A percentile compares a stretch with the other conserved stretches of the same genome.
Conservation (phyloP, 2,329 filamentous ascomycete genomes). For the Diaporthe vexans region DNA sequence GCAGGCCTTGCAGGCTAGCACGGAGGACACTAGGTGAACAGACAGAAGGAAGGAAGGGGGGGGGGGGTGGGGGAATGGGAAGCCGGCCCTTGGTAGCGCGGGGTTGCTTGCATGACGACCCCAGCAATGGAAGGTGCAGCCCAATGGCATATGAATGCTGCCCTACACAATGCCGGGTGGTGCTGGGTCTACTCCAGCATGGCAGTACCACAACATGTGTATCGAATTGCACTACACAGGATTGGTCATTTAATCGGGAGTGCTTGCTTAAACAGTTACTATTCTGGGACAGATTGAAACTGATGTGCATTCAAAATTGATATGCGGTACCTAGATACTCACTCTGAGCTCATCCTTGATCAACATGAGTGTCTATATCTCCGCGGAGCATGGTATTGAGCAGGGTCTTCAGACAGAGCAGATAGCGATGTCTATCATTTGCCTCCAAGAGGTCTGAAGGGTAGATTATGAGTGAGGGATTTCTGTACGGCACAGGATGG, state of each 20-base stretch:
- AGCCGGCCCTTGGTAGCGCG: conserved; percentile 6
- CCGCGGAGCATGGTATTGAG: background rate
- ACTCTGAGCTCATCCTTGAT: background rate
- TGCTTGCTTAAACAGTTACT: conserved; percentile 1
- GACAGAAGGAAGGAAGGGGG: background rate
- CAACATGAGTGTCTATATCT: background rate
- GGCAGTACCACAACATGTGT: background rate
- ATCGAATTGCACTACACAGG: conserved; percentile 22
- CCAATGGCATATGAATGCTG: conserved; percentile 30
- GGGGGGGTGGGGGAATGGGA: background rate
- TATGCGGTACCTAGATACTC: background rate
- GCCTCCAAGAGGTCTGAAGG: no score
- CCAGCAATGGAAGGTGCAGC: conserved; percentile 20
- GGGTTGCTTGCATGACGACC: conserved; percentile 32
- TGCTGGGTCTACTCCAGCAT: background rate
- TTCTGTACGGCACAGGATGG: background rate
- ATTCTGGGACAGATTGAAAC: conserved; percentile 18
- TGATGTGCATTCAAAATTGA: background rate
- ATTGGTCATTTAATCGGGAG: conserved; percentile 14
- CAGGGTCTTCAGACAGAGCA: background rate
- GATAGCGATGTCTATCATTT: background rate
- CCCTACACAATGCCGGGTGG: conserved; percentile 21
- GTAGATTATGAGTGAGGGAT: background rate
- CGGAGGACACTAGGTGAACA: background rate
- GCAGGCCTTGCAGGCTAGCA: no score